Evolutionary conservation across 345 rosid species (phyloP).

Genomic region (Citrus sinensis): DVS_A1.0 CM039162.1:3084501-3085000

Average conservation of each 20-base stretch:
- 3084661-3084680: no score
- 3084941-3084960: conserved; percentile 81
- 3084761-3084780: not conserved
- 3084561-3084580: not conserved
- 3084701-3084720: not conserved
- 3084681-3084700: not conserved
- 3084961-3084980: conserved; percentile 86
- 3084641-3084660: no score
- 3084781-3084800: no score
- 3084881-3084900: conserved; percentile 87
- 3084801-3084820: no score
- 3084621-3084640: no score
- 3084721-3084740: not conserved
- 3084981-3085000: conserved; percentile 87
- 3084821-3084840: conserved; percentile 52
- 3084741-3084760: not conserved
- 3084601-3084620: no score
- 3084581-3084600: no score
- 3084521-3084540: no score
- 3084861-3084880: conserved; percentile 93
- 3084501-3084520: no score
- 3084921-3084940: conserved; percentile 74
- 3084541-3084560: no score
- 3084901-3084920: conserved; percentile 85
- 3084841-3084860: conserved; percentile 64